Evolutionary conservation across 306 rosid species (phyloP).

Genomic region (Myrica gale): DNA sequence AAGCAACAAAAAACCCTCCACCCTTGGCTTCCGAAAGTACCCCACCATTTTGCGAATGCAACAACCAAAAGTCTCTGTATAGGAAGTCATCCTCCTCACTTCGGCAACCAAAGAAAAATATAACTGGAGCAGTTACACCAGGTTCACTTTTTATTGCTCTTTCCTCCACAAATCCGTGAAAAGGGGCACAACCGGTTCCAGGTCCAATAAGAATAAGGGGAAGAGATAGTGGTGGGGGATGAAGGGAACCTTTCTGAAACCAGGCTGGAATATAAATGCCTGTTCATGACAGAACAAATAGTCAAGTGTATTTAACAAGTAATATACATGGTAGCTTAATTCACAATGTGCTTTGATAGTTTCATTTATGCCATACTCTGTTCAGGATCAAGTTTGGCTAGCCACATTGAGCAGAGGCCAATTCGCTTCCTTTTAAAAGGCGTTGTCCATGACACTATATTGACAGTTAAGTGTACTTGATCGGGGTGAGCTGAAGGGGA

Average conservation of each 20-base stretch:
- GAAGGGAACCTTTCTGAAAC: conserved; percentile 81
- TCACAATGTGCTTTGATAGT: neutral
- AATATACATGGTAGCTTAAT: neutral
- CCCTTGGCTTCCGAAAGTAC: conserved; percentile 76
- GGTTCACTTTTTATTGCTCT: conserved; percentile 61
- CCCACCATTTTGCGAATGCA: conserved; percentile 50
- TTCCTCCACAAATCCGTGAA: conserved; percentile 81
- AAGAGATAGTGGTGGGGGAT: conserved; percentile 68
- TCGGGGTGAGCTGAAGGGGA: conserved; percentile 60
- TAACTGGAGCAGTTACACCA: conserved; percentile 56
- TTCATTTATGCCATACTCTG: conserved; percentile 41
- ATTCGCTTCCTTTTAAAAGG: conserved; percentile 70
- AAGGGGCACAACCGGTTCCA: conserved; percentile 94
- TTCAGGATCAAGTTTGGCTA: conserved; percentile 62
- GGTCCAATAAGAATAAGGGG: conserved; percentile 92
- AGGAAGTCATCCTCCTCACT: conserved; percentile 69
- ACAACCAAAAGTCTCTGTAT: conserved; percentile 75
- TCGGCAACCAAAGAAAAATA: conserved; percentile 84
- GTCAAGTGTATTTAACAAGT: conserved; percentile 11
- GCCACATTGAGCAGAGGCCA: conserved; percentile 91
- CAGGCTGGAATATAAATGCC: conserved; percentile 60
- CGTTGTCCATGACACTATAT: conserved; percentile 72
- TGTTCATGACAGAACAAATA: conserved; percentile 36
- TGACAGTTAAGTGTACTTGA: conserved; percentile 88
- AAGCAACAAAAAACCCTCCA: conserved; percentile 83